These are phyloP conservation scores for Coleophoma cylindrospora DNA, from an alignment of 2,329 filamentous ascomycete genomes.

Conservation along the genomic window DNA sequence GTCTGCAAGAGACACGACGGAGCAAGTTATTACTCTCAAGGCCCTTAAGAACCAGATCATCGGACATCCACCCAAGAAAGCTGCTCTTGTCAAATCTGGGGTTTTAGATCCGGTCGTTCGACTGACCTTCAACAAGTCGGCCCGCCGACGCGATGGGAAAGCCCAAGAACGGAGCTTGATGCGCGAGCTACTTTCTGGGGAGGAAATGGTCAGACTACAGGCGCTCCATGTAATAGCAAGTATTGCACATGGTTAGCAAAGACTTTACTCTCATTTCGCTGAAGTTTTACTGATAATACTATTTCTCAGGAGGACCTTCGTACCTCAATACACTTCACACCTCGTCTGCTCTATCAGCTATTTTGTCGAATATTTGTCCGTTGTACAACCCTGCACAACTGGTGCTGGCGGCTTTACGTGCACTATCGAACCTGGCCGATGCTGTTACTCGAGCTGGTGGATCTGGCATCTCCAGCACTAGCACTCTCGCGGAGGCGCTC, in stretches of 20 bases:
- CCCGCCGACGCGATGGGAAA: constrained; percentile 38
- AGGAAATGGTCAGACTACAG: constrained; percentile 68
- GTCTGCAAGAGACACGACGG: constrained; percentile 43
- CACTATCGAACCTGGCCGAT: constrained; percentile 66
- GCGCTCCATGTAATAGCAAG: constrained; percentile 81
- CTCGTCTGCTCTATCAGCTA: constrained; percentile 60
- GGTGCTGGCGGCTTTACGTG: constrained; percentile 67
- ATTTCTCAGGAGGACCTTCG: constrained; percentile 62
- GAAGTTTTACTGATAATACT: constrained; percentile 6
- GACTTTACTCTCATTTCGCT: background rate
- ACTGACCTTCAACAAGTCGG: constrained; percentile 36
- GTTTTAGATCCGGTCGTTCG: constrained; percentile 57
- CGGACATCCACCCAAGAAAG: constrained; percentile 83
- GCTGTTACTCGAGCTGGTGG: constrained; percentile 53
- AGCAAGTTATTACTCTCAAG: constrained; percentile 59
- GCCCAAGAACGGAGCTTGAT: constrained; percentile 39
- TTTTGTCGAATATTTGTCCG: constrained; percentile 67
- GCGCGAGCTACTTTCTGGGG: constrained; percentile 42
- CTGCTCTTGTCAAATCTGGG: constrained; percentile 68
- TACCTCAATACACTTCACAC: constrained; percentile 73
- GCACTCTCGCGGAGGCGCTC: constrained; percentile 55
- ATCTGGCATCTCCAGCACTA: constrained; percentile 41
- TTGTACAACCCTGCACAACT: constrained; percentile 59
- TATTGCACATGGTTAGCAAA: constrained; percentile 69
- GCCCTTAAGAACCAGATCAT: constrained; percentile 84